Base-by-base conservation (phyloP, 371 early-diverging fungal species). In the Actinomortierella wolfii region DNA sequence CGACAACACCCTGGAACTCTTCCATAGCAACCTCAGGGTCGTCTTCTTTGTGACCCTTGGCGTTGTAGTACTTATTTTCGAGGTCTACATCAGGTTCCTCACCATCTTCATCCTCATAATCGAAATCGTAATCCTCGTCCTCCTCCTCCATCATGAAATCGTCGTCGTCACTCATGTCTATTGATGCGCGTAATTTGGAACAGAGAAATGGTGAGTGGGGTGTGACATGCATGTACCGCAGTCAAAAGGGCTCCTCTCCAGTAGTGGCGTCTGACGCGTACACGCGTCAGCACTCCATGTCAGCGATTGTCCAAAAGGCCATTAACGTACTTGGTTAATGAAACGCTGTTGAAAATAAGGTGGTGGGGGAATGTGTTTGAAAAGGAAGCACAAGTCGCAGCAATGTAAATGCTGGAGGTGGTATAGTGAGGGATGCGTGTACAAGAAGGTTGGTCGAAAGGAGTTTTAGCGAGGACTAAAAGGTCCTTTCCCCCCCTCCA, bases 31-130 rank as follows among this genome's bases (percentile, higher is more conserved):
- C 86, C 44, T 84, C 82, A 0, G 91, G 92, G 62, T 92, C 88
- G 47, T 94, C 95, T 57, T 94, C 94, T 64, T 94, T 93, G 28
- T 64, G 67, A 83, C 94, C 94, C 83, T 98, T 97, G 46, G 98
- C 97, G 64, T 88, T 92, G 78, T 97, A 97, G 79, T 97, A 98
- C 64, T 88, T 90, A 78, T 96, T 97, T 76, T 98, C 98, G 39
- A 96, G 76, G 51, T 92, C 93, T 9, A 94, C 89, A 59, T 91
- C 91, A 17, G 92, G 88, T 64, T 93, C 94, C 50, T 91, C 91
- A 40, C 91, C 89, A 45, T 94, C 93, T 54, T 89, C 90, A 76
- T 91, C 95, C 68, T 93, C 95, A 73, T 94, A 95, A 68, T 94
- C 95, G 76, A 93, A 97, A 64, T 92, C 97, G 56, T 91, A 94